Evolutionary conservation across 2,329 filamentous ascomycete genomes (phyloP).

Genomic region (Fusarium tjaetaba): DNA sequence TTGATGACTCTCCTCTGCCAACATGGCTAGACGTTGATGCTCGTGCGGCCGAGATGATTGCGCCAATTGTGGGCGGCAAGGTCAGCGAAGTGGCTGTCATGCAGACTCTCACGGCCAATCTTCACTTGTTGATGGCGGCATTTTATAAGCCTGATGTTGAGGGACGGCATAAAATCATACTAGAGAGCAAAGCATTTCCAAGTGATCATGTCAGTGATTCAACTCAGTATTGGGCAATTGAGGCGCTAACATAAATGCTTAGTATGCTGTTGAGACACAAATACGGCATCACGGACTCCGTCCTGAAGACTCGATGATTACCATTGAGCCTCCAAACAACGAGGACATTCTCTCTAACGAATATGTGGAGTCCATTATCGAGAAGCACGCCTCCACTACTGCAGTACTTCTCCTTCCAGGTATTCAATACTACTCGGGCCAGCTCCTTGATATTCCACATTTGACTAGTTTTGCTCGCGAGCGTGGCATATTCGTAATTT

Average conservation of each 20-base stretch:
- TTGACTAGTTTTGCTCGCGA: conserved; percentile 80
- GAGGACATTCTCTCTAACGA: conserved; percentile 70
- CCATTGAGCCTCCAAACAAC: conserved; percentile 67
- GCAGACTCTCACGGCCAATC: conserved; percentile 82
- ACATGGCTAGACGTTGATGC: conserved; percentile 81
- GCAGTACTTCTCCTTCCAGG: conserved; percentile 81
- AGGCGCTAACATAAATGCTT: conserved; percentile 6
- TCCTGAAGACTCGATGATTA: conserved; percentile 72
- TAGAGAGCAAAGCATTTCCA: conserved; percentile 86
- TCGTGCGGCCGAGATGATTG: conserved; percentile 73
- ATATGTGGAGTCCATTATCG: conserved; percentile 77
- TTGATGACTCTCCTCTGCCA: conserved; percentile 71
- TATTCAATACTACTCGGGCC: conserved; percentile 87
- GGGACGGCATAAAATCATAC: conserved; percentile 74
- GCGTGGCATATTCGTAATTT: conserved; percentile 75
- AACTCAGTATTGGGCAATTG: not conserved
- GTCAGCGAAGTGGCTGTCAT: conserved; percentile 80
- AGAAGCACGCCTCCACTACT: conserved; percentile 72
- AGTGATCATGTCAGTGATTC: conserved; percentile 72
- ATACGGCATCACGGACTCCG: conserved; percentile 73
- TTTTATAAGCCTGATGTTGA: conserved; percentile 75
- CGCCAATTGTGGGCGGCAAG: conserved; percentile 74
- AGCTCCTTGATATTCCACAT: conserved; percentile 79
- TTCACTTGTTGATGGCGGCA: conserved; percentile 82
- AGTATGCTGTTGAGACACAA: conserved; percentile 84